Evolutionary conservation across 106 monocot genomes (phyloP).

Genomic region (Triglochin maritima): DNA sequence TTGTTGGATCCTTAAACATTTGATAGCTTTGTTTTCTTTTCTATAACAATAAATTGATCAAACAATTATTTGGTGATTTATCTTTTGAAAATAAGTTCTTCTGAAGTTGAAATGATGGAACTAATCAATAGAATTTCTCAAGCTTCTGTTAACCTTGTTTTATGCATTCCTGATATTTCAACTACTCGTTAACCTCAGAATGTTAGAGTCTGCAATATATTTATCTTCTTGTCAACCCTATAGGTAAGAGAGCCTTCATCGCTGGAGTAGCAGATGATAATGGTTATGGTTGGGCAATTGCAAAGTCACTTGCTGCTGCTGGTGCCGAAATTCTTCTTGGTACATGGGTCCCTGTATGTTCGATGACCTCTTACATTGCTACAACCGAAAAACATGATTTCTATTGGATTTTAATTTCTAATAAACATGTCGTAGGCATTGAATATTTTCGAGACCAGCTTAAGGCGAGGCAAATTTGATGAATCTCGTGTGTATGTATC

Average conservation of each 20-base stretch:
- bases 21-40: too few species aligned
- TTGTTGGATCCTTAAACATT: too few species aligned
- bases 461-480: conserved; percentile 90
- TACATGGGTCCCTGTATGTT: conserved; percentile 96
- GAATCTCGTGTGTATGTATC: conserved; percentile 55
- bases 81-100: too few species aligned
- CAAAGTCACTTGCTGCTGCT: conserved; percentile 92
- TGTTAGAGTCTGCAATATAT: too few species aligned
- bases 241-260: conserved; percentile 96
- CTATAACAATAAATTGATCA: too few species aligned
- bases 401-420: neutral
- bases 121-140: too few species aligned
- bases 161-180: too few species aligned
- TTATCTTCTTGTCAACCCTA: neutral
- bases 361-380: neutral
- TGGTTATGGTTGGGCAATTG: conserved; percentile 99
- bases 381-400: neutral
- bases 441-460: conserved; percentile 93
- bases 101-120: too few species aligned
- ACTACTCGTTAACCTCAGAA: too few species aligned
- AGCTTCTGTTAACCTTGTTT: too few species aligned
- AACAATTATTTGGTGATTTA: too few species aligned
- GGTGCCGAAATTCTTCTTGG: conserved; percentile 99
- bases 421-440: conserved; percentile 40
- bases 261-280: conserved; percentile 98